Percentiles rank a stretch among this genome's conserved stretches.
These are phyloP conservation scores for Mucor mucedo DNA, from an alignment of 371 early-diverging fungal genomes.

Conservation along the genomic window DNA sequence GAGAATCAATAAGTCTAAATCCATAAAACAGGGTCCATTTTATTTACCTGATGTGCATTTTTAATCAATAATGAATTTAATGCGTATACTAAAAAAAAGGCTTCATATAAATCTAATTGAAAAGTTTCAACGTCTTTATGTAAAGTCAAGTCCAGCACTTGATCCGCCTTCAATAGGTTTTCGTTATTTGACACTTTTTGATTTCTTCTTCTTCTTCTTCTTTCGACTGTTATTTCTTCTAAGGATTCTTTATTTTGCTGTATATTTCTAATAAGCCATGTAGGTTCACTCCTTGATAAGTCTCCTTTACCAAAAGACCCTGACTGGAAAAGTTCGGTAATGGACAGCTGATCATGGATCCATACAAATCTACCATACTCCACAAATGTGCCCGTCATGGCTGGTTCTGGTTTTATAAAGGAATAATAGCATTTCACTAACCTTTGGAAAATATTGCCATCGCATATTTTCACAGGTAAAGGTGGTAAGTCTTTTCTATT, in stretches of 20 bases:
- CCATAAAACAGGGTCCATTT: background rate
- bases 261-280: slow-evolving; percentile 58
- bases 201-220: slow-evolving; percentile 52
- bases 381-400: slow-evolving; percentile 27
- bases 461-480: slow-evolving; percentile 15
- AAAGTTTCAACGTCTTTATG: slow-evolving; percentile 56
- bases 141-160: slow-evolving; percentile 10
- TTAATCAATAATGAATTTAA: slow-evolving; percentile 56
- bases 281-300: slow-evolving; percentile 80
- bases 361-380: slow-evolving; percentile 52
- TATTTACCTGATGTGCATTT: slow-evolving; percentile 34
- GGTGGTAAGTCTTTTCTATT: background rate
- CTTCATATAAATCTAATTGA: slow-evolving; percentile 69
- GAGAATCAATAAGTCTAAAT: background rate
- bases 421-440: slow-evolving; percentile 1
- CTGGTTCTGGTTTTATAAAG: slow-evolving; percentile 7
- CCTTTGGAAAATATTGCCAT: background rate
- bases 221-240: slow-evolving; percentile 54
- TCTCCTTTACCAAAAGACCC: slow-evolving; percentile 90
- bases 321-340: slow-evolving; percentile 53
- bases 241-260: slow-evolving; percentile 22
- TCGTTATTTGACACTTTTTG: slow-evolving; percentile 3
- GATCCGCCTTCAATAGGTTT: slow-evolving; percentile 7
- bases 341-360: slow-evolving; percentile 43
- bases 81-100: slow-evolving; percentile 67